phyloP scores from a whole-genome alignment of 805 yeast genomes.

The Maudiozyma bulderi region DNA sequence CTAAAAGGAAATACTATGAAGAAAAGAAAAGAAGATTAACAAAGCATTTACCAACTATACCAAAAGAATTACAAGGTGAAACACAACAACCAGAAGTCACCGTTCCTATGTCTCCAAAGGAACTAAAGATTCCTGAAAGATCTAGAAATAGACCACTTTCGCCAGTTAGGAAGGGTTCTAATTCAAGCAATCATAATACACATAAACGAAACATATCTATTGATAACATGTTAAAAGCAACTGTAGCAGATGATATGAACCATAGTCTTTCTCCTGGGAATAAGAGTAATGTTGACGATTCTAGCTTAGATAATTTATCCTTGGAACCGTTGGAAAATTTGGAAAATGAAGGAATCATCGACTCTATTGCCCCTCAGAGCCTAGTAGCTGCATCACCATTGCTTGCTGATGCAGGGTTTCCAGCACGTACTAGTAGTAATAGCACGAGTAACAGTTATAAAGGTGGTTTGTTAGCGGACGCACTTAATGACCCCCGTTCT shows the following conservation, averaged over 20 bases:
- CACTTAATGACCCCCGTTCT: not conserved
- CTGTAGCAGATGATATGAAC: constrained; percentile 7
- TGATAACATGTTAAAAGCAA: constrained; percentile 18
- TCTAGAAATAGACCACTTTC: not conserved
- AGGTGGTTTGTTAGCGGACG: not conserved
- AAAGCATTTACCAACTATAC: constrained; percentile 16
- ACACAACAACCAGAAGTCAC: not conserved
- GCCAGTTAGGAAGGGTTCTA: not conserved
- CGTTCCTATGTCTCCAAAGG: not conserved
- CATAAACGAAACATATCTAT: constrained; percentile 15
- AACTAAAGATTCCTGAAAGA: not conserved
- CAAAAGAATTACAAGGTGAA: not conserved
- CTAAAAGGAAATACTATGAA: constrained; percentile 50
- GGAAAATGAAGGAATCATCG: constrained; percentile 1
- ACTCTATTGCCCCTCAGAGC: not conserved
- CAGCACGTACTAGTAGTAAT: not conserved
- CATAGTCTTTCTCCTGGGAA: not conserved
- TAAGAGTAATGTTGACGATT: constrained; percentile 2
- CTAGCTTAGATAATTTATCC: not conserved
- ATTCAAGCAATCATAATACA: not conserved
- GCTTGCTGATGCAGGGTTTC: not conserved
- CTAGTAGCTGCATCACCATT: not conserved
- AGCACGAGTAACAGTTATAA: not conserved
- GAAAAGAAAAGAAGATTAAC: constrained; percentile 22
- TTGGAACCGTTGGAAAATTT: not conserved